Conservation (phyloP, 441 rosid genomes). For the Adansonia grandidieri region DNA sequence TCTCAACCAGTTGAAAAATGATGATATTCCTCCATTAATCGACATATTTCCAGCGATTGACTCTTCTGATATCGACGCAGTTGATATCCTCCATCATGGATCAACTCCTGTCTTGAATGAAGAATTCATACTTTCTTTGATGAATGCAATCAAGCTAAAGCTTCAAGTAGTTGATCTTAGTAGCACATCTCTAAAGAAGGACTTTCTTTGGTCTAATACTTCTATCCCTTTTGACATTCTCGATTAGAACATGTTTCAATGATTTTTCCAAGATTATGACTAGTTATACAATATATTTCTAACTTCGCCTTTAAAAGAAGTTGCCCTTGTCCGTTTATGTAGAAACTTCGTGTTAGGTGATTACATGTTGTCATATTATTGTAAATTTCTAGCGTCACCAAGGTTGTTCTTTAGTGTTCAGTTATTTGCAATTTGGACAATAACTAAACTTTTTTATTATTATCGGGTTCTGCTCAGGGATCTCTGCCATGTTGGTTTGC, state of each 20-base stretch:
- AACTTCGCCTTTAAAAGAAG: too few species aligned
- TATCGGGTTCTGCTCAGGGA: slow-evolving; percentile 38
- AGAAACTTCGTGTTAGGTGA: background rate
- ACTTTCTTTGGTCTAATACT: slow-evolving; percentile 40
- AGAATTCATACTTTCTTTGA: slow-evolving; percentile 43
- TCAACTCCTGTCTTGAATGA: slow-evolving; percentile 38
- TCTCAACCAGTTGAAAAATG: slow-evolving; percentile 46
- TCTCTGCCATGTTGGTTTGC: slow-evolving; percentile 43
- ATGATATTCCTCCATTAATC: slow-evolving; percentile 44
- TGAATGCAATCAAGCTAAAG: slow-evolving; percentile 43
- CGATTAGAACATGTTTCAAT: slow-evolving; percentile 7
- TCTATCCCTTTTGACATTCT: background rate
- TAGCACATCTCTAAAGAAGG: slow-evolving; percentile 38
- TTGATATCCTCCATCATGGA: slow-evolving; percentile 39
- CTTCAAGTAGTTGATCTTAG: slow-evolving; percentile 47
- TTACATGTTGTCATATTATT: background rate
- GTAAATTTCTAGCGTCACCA: slow-evolving; percentile 11
- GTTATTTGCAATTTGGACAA: slow-evolving; percentile 9
- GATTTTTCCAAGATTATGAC: background rate
- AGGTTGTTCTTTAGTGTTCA: background rate
- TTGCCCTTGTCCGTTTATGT: background rate
- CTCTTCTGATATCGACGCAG: slow-evolving; percentile 40
- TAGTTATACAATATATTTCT: background rate
- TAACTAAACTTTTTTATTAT: slow-evolving; percentile 18
- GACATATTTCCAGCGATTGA: slow-evolving; percentile 40